Percentiles rank a stretch among this genome's conserved stretches.
phyloP scores from a whole-genome alignment of 305 asterid genomes.

The Fraxinus paxiana region DNA sequence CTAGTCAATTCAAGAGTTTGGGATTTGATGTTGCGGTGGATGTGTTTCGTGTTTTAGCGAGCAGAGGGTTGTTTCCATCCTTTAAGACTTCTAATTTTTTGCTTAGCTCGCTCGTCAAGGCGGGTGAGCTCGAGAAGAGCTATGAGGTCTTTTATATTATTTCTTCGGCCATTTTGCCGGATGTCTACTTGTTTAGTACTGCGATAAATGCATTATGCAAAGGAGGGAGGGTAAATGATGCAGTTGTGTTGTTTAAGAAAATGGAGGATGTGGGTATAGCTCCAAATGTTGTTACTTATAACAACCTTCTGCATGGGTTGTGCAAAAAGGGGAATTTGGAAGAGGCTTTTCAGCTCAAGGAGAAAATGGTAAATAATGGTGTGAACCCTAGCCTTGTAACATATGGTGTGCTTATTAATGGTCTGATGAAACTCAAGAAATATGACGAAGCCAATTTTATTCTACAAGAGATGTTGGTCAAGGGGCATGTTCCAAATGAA shows the following conservation, averaged over 20 bases:
- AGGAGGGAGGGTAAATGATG: slow-evolving; percentile 60
- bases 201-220: slow-evolving; percentile 68
- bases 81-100: slow-evolving; percentile 64
- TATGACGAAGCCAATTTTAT: slow-evolving; percentile 53
- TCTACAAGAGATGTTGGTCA: slow-evolving; percentile 59
- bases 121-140: slow-evolving; percentile 47
- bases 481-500: slow-evolving; percentile 57
- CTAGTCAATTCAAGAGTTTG: slow-evolving; percentile 42
- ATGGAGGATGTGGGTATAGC: slow-evolving; percentile 58
- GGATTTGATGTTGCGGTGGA: slow-evolving; percentile 56
- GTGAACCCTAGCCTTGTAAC: slow-evolving; percentile 62
- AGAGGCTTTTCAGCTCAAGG: slow-evolving; percentile 65
- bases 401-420: slow-evolving; percentile 66
- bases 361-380: slow-evolving; percentile 57
- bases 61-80: slow-evolving; percentile 63
- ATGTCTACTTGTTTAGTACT: slow-evolving; percentile 68
- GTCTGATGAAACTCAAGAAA: slow-evolving; percentile 56
- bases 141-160: slow-evolving; percentile 55
- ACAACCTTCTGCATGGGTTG: slow-evolving; percentile 71
- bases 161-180: slow-evolving; percentile 40
- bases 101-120: slow-evolving; percentile 70
- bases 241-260: slow-evolving; percentile 46
- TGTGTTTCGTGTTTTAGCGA: slow-evolving; percentile 43
- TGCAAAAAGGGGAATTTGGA: slow-evolving; percentile 50
- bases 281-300: slow-evolving; percentile 72